Percentiles rank a stretch among this genome's conserved stretches.
phyloP scores from a whole-genome alignment of 352 stramenopile species.

The Pythium sp. region DNA sequence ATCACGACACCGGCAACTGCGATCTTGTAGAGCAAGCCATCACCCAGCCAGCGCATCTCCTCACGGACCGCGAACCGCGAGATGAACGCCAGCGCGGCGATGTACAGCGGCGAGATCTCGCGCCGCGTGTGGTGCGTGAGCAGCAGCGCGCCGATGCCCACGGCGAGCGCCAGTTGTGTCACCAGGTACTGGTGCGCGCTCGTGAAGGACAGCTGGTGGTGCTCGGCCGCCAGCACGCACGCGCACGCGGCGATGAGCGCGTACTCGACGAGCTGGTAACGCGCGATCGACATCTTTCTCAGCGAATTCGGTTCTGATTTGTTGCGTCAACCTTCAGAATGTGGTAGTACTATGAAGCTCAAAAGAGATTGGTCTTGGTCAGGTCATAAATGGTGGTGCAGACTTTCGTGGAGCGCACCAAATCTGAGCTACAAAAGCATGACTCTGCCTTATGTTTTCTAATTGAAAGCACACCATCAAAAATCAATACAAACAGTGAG shows the following conservation, averaged over 20 bases:
- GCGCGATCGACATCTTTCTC: conserved; percentile 11
- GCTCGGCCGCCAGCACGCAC: conserved; percentile 5
- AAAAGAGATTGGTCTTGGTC: not conserved
- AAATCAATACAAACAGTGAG: not conserved
- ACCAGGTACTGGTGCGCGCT: conserved; percentile 14
- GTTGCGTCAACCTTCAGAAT: not conserved
- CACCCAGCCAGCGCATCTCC: conserved; percentile 7
- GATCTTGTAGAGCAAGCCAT: conserved; percentile 11
- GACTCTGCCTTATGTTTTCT: not conserved
- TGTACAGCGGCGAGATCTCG: conserved; percentile 34
- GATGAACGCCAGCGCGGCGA: conserved; percentile 18
- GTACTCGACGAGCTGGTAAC: conserved; percentile 21
- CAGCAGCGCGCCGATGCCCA: conserved; percentile 24
- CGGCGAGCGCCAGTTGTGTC: conserved; percentile 1
- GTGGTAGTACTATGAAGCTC: not conserved
- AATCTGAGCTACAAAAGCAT: not conserved
- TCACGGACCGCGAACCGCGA: conserved; percentile 5
- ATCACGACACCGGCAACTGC: conserved; percentile 17
- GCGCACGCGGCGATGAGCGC: conserved; percentile 20
- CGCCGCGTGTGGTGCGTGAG: conserved; percentile 29
- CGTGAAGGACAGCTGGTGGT: conserved; percentile 9
- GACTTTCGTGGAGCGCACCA: not conserved
- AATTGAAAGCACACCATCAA: not conserved
- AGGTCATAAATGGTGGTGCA: not conserved
- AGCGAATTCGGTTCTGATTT: not conserved